Evolutionary conservation across 1,284 basidiomycete genomes (phyloP).

Genomic region (Melampsora larici-populina): DNA sequence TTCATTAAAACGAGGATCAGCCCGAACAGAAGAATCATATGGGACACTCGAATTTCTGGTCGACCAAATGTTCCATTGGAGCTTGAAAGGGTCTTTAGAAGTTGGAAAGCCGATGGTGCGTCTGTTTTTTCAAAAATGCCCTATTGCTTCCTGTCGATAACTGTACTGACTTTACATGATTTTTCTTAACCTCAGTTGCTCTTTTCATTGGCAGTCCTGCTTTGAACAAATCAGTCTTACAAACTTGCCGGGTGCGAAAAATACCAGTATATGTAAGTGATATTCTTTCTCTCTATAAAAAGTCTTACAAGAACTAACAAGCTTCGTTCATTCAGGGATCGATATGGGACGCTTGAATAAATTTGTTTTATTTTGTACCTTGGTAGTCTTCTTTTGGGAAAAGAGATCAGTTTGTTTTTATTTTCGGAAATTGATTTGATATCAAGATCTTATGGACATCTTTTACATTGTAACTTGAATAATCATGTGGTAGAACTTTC

Average conservation of each 20-base stretch:
- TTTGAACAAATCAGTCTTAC: background rate
- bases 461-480: too few species aligned
- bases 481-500: too few species aligned
- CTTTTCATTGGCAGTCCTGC: conserved; percentile 3
- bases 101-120: conserved; percentile 67
- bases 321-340: too few species aligned
- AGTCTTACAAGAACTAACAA: too few species aligned
- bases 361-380: too few species aligned
- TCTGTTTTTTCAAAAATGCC: background rate
- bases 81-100: conserved; percentile 64
- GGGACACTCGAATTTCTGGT: conserved; percentile 67
- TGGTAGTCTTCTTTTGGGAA: too few species aligned
- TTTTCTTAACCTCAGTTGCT: background rate
- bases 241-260: background rate
- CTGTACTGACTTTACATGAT: background rate
- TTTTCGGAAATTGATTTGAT: too few species aligned
- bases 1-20: conserved; percentile 66
- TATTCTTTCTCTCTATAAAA: too few species aligned
- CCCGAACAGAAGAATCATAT: conserved; percentile 67
- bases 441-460: too few species aligned
- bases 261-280: conserved; percentile 1
- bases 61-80: conserved; percentile 73
- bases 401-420: too few species aligned
- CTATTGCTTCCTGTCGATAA: background rate
- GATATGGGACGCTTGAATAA: too few species aligned